Percentiles rank a stretch among this genome's conserved stretches.
Conservation (phyloP, 1,284 basidiomycete genomes). For the Takashimella tepidaria region DNA sequence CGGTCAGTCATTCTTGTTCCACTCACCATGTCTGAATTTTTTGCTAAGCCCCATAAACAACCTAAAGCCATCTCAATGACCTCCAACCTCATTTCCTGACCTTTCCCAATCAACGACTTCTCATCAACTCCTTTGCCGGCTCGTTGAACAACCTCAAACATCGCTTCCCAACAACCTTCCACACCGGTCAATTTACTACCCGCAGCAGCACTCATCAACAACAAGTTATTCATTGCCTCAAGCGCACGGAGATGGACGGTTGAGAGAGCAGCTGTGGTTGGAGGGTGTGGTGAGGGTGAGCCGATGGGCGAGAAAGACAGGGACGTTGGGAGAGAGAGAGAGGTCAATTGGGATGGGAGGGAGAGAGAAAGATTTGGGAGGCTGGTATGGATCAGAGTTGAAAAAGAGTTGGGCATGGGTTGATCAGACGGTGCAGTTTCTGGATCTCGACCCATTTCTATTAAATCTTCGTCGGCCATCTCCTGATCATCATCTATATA, state of each 20-base stretch:
- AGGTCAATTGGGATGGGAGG: conserved; percentile 56
- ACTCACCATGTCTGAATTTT: conserved; percentile 39
- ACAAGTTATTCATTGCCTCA: conserved; percentile 86
- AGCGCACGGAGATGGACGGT: conserved; percentile 76
- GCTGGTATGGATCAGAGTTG: conserved; percentile 30
- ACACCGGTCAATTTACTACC: conserved; percentile 45
- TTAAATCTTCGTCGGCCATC: conserved; percentile 47
- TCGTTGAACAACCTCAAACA: conserved; percentile 65
- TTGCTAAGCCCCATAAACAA: conserved; percentile 48
- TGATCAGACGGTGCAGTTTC: conserved; percentile 21
- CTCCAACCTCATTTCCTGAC: conserved; percentile 46
- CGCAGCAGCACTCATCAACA: conserved; percentile 57
- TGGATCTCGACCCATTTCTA: conserved; percentile 43
- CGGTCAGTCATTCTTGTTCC: not conserved
- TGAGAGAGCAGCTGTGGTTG: conserved; percentile 73
- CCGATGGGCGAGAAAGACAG: conserved; percentile 74
- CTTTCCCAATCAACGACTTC: conserved; percentile 32
- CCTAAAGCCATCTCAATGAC: conserved; percentile 46
- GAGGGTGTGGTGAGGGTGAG: conserved; percentile 66
- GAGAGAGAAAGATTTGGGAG: conserved; percentile 37
- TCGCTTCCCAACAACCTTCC: conserved; percentile 61
- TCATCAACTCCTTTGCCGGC: conserved; percentile 23
- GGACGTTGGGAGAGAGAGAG: conserved; percentile 63
- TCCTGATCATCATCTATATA: conserved; percentile 40
- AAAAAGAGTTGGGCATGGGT: conserved; percentile 32